Evolutionary conservation across 2,329 filamentous ascomycete species (phyloP), one percentile per base, ranked within the genome.

Genomic region (Cercospora nicotianae): DNA sequence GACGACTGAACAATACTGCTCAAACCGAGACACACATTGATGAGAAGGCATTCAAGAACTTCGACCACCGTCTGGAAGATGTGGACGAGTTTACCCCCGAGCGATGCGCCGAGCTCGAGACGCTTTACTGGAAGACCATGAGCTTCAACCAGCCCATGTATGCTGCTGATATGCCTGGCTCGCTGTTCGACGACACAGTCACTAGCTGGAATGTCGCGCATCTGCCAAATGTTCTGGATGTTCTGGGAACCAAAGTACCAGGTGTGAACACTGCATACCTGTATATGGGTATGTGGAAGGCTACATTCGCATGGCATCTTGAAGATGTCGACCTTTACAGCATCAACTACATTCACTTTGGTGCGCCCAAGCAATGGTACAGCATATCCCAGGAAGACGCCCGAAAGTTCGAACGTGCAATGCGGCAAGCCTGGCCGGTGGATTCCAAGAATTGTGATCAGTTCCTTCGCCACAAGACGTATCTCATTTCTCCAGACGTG

Each of bases 241-340:
- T 97, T 3, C 85, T 99, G 1, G 95, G 95, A 6, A 94, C 93
- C 65, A 97, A 97, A 74, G 93, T 99, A 8, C 96, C 95, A 3
- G 95, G 95, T 72, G 96, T 99, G 77, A 99, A 99, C 77, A 99
- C 94, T 1, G 94, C 95, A 1, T 99, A 99, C 77, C 87, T 99
- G 1, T 99, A 99, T 77, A 85, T 99, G 68, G 95, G 95, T 53
- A 99, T 99, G 95, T 99, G 95, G 95, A 98, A 98, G 80, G 94
- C 95, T 12, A 98, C 95, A 0, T 99, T 99, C 79, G 95, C 95
- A 8, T 99, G 95, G 95, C 95, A 99, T 86, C 83, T 99, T 63
- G 95, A 99, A 79, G 95, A 99, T 78, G 94, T 99, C 51, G 95
- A 99, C 82, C 87, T 99, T 4, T 99, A 99, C 87, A 98, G 94